These are phyloP conservation scores for Aspergillus oerlinghausenensis DNA, from an alignment of 2,329 filamentous ascomycete genomes.

Conservation along the genomic window DNA sequence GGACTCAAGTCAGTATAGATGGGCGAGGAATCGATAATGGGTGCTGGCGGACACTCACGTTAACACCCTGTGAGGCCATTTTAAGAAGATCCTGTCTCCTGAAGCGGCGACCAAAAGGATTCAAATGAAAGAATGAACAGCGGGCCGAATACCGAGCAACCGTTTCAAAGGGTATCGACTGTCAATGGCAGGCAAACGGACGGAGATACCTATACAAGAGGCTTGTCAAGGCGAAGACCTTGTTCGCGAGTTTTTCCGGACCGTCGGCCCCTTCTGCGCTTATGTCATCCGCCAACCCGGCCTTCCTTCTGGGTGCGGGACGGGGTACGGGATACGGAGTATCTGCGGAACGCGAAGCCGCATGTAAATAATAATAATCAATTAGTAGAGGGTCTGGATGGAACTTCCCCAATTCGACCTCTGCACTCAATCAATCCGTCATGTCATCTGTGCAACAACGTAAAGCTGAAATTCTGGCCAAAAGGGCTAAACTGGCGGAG, in stretches of 20 bases:
- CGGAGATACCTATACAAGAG: slow-evolving; percentile 15
- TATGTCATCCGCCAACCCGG: slow-evolving; percentile 34
- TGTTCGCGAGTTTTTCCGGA: slow-evolving; percentile 43
- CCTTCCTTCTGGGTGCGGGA: slow-evolving; percentile 11
- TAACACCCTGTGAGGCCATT: slow-evolving; percentile 66
- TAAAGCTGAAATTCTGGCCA: slow-evolving; percentile 92
- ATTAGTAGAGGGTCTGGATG: slow-evolving; percentile 1
- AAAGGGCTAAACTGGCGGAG: slow-evolving; percentile 95
- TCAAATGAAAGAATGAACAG: slow-evolving; percentile 26
- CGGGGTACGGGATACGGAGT: neutral
- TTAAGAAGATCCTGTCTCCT: slow-evolving; percentile 41
- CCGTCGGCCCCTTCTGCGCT: slow-evolving; percentile 28
- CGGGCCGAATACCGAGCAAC: slow-evolving; percentile 26
- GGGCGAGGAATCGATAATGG: slow-evolving; percentile 8
- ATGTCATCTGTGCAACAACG: slow-evolving; percentile 58
- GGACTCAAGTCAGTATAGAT: slow-evolving; percentile 11
- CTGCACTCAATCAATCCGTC: slow-evolving; percentile 10
- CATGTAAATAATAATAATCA: slow-evolving; percentile 23
- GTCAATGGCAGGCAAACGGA: slow-evolving; percentile 36
- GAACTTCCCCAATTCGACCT: slow-evolving; percentile 9
- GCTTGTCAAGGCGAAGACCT: slow-evolving; percentile 34
- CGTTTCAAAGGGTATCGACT: slow-evolving; percentile 29
- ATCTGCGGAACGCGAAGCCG: neutral
- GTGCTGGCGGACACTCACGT: slow-evolving; percentile 46
- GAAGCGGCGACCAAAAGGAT: slow-evolving; percentile 38